A percentile compares a stretch with the other conserved stretches of the same genome.
Evolutionary conservation across 106 monocot genomes (phyloP).

Genomic region (Posidonia australis): DNA sequence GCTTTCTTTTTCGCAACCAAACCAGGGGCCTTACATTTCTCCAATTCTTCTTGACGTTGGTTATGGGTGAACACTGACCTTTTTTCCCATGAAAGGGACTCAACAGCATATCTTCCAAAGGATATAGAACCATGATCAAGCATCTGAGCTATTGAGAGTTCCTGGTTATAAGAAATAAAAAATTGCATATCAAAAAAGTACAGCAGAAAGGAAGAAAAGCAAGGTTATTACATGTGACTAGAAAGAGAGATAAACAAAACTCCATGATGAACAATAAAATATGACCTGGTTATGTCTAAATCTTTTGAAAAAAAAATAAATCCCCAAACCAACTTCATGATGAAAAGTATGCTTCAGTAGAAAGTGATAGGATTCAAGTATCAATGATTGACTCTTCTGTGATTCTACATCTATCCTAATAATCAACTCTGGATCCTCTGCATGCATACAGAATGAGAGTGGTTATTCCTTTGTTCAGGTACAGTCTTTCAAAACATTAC

Average conservation of each 20-base stretch:
- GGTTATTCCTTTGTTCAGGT: no score
- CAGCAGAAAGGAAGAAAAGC: not conserved
- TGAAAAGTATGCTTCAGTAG: no score
- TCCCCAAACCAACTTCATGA: no score
- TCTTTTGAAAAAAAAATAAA: no score
- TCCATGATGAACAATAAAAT: no score
- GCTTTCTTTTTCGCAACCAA: constrained; percentile 88
- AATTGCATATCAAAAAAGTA: not conserved
- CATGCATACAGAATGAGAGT: no score
- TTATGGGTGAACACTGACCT: constrained; percentile 68
- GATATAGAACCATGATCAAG: constrained; percentile 90
- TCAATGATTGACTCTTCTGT: no score
- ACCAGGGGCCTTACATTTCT: constrained; percentile 71
- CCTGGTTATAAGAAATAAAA: constrained; percentile 24
- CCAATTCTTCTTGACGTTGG: constrained; percentile 63
- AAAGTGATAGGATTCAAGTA: no score
- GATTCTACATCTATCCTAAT: no score
- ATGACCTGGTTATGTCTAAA: no score
- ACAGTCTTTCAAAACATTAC: not conserved
- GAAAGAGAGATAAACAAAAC: not conserved
- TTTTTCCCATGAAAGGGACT: constrained; percentile 76
- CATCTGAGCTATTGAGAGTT: constrained; percentile 39
- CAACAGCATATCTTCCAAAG: constrained; percentile 66
- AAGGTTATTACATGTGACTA: not conserved
- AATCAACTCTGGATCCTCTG: no score